Evolutionary conservation across 371 early-diverging fungal genomes (phyloP), one percentile per base, ranked within the genome.

Genomic region (Funneliformis caledonium): DNA sequence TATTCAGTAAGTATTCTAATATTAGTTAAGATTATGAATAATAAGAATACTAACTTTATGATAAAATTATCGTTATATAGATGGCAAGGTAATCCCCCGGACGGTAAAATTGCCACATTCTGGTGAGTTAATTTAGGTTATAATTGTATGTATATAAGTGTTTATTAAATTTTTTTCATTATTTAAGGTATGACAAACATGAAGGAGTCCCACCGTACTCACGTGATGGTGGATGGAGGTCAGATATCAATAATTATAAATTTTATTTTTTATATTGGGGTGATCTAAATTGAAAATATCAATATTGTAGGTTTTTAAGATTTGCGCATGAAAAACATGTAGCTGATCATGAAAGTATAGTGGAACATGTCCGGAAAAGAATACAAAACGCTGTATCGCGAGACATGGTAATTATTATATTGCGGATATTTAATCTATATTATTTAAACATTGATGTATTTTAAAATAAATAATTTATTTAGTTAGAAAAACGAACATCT

Each of bases 281-380:
- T 62, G 14, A 6, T 31, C 31, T 62, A 62, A 62, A 10, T 62
- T 62, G 37, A 33, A 16, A 12, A 42, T n/a, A n/a, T 60, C 37
- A 33, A 60, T 11, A 43, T 12, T 48, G 1, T 83, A 86, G 88
- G 83, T 90, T 94, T 84, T 87, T 91, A 19, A 88, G 89, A 52
- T 91, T 93, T 67, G 84, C 92, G 43, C 84, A 81, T 12, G 95
- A 94, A 78, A 93, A 93, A 81, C 83, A 85, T 11, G 86, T 84
- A 37, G 92, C 93, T 22, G 92, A 93, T 82, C 89, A 90, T 74
- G 91, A 91, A 77, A 83, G 77, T 61, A 85, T 85, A 1, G 89
- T 89, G 11, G 86, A 88, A 31, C 87, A 87, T 77, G 87, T 90
- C 11, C 10, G 89, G 31, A 68, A 87, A 8, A 87, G 88, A 76